Evolutionary conservation across 768 basidiomycete genomes (phyloP).

Genomic region (Cytidiella melzeri): DNA sequence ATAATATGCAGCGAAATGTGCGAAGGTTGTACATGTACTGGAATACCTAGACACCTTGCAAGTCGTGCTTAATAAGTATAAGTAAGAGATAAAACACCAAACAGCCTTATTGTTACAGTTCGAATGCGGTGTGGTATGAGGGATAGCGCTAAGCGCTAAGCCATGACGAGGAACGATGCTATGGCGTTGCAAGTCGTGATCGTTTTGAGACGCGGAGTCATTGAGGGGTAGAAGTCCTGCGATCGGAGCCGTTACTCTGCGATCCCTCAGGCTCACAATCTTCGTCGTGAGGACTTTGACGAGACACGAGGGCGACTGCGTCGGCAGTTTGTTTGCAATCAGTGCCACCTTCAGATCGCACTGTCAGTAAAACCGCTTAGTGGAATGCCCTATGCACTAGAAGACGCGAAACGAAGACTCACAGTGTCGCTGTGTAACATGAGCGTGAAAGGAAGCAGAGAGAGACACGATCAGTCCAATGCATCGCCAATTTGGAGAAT

Average conservation of each 20-base stretch:
- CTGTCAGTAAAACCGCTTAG: slow-evolving; percentile 35
- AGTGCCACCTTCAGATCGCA: slow-evolving; percentile 80
- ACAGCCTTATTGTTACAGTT: too few species aligned
- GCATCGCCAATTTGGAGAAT: slow-evolving; percentile 9
- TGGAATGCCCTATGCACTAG: slow-evolving; percentile 13
- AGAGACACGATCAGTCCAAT: background rate
- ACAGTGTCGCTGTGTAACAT: slow-evolving; percentile 62
- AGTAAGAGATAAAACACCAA: too few species aligned
- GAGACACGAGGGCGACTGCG: slow-evolving; percentile 20
- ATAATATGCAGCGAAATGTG: too few species aligned
- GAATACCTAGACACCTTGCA: too few species aligned
- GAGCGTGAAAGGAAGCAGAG: background rate
- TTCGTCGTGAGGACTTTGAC: slow-evolving; percentile 21
- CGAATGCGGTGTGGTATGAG: too few species aligned
- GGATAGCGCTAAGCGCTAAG: too few species aligned
- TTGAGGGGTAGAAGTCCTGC: slow-evolving; percentile 5
- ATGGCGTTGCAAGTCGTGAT: too few species aligned
- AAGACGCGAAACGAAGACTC: slow-evolving; percentile 28
- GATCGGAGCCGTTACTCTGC: too few species aligned
- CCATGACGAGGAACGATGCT: too few species aligned
- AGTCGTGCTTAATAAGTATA: too few species aligned
- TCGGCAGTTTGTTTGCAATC: slow-evolving; percentile 50
- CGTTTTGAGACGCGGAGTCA: too few species aligned
- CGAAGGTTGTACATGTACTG: too few species aligned
- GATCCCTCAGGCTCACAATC: slow-evolving; percentile 25